phyloP scores from a whole-genome alignment of 441 rosid species.

The Iberis amara region DNA sequence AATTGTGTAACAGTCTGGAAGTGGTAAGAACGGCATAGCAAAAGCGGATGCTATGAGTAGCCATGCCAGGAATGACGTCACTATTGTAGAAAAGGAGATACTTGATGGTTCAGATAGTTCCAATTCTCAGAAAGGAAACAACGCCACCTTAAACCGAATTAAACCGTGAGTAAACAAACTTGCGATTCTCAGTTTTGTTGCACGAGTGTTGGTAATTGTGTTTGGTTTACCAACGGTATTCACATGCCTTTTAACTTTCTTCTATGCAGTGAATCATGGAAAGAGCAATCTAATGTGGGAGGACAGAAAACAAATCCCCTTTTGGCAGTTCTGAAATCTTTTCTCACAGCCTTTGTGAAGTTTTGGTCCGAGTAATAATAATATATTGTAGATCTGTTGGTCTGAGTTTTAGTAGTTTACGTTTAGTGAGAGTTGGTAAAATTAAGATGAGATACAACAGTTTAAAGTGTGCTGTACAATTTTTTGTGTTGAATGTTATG shows the following conservation, averaged over 20 bases:
- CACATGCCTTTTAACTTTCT: background rate
- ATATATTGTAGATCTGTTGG: constrained; percentile 15
- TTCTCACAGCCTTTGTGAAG: constrained; percentile 53
- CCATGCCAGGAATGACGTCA: constrained; percentile 10
- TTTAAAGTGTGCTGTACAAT: constrained; percentile 17
- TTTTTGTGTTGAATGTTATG: constrained; percentile 20
- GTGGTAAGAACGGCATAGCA: constrained; percentile 27
- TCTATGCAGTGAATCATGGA: constrained; percentile 70
- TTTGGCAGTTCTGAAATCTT: constrained; percentile 45
- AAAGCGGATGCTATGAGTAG: constrained; percentile 20
- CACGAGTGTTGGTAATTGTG: constrained; percentile 15
- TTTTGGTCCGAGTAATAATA: constrained; percentile 60
- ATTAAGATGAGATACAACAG: constrained; percentile 11
- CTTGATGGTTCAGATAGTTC: constrained; percentile 29
- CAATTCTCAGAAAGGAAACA: constrained; percentile 35
- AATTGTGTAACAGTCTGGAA: constrained; percentile 41
- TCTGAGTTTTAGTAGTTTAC: constrained; percentile 22
- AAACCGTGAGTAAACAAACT: constrained; percentile 56
- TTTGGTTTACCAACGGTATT: constrained; percentile 14
- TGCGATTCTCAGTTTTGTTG: constrained; percentile 2
- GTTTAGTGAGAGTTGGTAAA: constrained; percentile 24
- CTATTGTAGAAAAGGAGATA: constrained; percentile 30
- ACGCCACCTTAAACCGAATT: constrained; percentile 57
- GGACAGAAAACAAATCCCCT: constrained; percentile 45
- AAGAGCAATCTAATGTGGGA: constrained; percentile 39